phyloP scores from a whole-genome alignment of 371 early-diverging fungal genomes.

The Mucor saturninus region DNA sequence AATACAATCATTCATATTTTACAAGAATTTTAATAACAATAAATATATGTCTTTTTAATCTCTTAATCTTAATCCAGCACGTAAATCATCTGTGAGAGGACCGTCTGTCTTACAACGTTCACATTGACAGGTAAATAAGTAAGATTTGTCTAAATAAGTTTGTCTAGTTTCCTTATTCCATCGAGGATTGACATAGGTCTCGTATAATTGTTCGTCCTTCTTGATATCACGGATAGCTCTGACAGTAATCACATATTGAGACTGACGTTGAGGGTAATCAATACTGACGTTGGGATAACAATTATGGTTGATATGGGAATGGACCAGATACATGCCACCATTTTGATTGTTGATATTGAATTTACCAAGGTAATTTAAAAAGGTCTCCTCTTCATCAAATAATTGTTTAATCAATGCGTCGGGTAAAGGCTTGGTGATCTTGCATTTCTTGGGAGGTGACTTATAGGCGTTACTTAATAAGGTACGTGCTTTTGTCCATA shows the following conservation, averaged over 20 bases:
- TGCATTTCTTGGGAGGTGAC: constrained; percentile 54
- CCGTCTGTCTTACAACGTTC: constrained; percentile 61
- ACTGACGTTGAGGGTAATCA: constrained; percentile 53
- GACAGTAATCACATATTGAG: constrained; percentile 60
- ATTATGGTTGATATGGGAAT: constrained; percentile 66
- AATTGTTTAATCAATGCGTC: constrained; percentile 44
- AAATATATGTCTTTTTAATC: constrained; percentile 31
- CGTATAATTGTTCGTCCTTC: constrained; percentile 63
- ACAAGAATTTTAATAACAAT: constrained; percentile 42
- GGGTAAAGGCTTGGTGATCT: constrained; percentile 60
- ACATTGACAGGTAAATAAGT: constrained; percentile 65
- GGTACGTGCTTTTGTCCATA: constrained; percentile 59
- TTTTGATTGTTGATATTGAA: constrained; percentile 75
- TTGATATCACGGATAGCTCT: constrained; percentile 61
- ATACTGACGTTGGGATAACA: constrained; percentile 62
- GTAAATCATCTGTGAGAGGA: constrained; percentile 53
- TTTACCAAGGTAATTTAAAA: constrained; percentile 64
- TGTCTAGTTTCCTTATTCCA: constrained; percentile 67
- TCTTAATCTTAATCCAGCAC: constrained; percentile 48
- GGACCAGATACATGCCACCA: constrained; percentile 69
- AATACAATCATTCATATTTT: constrained; percentile 65
- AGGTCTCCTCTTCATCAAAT: constrained; percentile 64
- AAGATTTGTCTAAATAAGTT: constrained; percentile 62
- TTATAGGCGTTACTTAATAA: constrained; percentile 53
- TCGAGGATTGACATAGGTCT: constrained; percentile 68